Evolutionary conservation across 2,329 filamentous ascomycete species (phyloP), one percentile per base, ranked within the genome.

Genomic region (Epicoccum nigrum): DNA sequence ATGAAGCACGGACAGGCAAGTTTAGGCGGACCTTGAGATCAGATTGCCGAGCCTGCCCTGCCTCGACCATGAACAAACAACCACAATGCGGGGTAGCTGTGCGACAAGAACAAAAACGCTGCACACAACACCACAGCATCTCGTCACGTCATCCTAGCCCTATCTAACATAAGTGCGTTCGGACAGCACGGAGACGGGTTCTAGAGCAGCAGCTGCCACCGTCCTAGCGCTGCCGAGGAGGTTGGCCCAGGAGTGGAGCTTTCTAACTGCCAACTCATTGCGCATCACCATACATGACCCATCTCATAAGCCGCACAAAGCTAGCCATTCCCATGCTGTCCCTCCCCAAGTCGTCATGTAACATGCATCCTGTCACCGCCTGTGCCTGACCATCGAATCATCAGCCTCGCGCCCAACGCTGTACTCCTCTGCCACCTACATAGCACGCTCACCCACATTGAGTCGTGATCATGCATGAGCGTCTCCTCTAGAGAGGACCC

Each of bases 321-420:
- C 68, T 70, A 70, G 63, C 68, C 66, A 47, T 63, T 62, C 57
- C 54, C 45, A 46, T 48, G 48, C 57, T 46, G 51, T 52, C 44
- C 45, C 62, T 56, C 57, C 53, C 58, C 59, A 59, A 59, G 57
- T 66, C 69, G 65, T 71, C 69, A 70, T 71, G 68, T 67, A 70
- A 63, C 64, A 59, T 72, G 64, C 68, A 64, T 63, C 54, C 56
- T 55, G 69, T 72, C 70, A 73, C 70, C 70, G 69, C 69, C 63
- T 65, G 57, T 60, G 54, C 58, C 59, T 63, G 62, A 63, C 44
- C 55, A 61, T 45, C 56, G 48, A 56, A 64, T 60, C 47, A 54
- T 58, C 60, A 64, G 35, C 58, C 49, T 55, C 54, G 50, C 54
- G 50, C 48, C 58, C 56, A 57, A 50, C 47, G 8, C 51, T 53